phyloP scores from a whole-genome alignment of 257 asterid species.

The Nicotiana sylvestris region DNA sequence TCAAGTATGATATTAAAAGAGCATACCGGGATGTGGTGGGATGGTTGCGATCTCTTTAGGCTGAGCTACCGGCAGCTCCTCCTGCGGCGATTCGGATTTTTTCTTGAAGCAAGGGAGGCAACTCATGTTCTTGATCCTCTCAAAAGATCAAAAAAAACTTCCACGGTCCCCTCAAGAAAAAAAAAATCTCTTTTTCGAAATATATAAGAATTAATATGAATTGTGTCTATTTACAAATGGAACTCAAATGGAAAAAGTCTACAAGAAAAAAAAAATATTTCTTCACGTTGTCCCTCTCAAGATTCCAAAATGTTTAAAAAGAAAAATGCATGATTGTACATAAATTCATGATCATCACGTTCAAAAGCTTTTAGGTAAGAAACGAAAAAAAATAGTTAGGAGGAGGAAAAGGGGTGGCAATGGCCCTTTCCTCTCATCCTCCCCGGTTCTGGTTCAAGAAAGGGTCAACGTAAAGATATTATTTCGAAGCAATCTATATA shows the following conservation, averaged over 20 bases:
- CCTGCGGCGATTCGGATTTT: background rate
- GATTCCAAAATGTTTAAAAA: background rate
- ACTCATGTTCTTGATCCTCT: conserved; percentile 9
- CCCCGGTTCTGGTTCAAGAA: conserved; percentile 7
- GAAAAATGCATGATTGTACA: background rate
- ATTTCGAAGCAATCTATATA: background rate
- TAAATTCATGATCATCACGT: conserved; percentile 11
- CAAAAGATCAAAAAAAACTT: background rate
- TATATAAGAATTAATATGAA: background rate
- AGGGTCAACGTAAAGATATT: conserved; percentile 15
- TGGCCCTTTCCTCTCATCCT: conserved; percentile 15
- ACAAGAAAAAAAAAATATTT: background rate
- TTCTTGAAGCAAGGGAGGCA: conserved; percentile 12
- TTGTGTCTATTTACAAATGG: conserved; percentile 7
- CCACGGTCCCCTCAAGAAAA: background rate
- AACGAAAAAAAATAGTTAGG: background rate
- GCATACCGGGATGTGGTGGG: conserved; percentile 3
- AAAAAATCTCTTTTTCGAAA: no score
- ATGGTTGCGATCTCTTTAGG: background rate
- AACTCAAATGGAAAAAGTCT: conserved; percentile 8
- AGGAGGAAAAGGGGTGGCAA: conserved; percentile 12
- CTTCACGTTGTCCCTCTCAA: conserved; percentile 7
- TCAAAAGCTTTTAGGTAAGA: background rate
- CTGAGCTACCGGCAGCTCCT: background rate
- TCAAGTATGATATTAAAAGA: background rate